Conservation (phyloP, 441 rosid genomes). For the Corymbia citriodora region DNA sequence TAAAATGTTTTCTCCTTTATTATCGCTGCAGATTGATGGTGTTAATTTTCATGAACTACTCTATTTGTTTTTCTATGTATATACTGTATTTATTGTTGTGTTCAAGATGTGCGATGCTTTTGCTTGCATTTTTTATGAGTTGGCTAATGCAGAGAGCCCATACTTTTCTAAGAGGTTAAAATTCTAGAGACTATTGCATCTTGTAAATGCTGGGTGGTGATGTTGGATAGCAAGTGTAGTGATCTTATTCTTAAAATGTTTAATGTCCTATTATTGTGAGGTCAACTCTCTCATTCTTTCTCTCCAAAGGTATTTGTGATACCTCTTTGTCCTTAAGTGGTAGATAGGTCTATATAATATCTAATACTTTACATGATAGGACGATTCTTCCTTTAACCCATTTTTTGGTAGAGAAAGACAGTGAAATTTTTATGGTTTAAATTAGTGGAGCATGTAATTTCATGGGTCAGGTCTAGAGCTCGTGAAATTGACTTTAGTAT, state of each 20-base stretch:
- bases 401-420: neutral
- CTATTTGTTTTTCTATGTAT: neutral
- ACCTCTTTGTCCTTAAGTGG: neutral
- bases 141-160: slow-evolving; percentile 54
- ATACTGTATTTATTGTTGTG: neutral
- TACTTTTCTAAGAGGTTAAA: slow-evolving; percentile 70
- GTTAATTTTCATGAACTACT: neutral
- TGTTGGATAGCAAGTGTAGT: slow-evolving; percentile 65
- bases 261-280: slow-evolving; percentile 67
- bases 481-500: neutral
- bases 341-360: neutral
- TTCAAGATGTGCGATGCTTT: neutral
- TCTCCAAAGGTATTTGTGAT: neutral
- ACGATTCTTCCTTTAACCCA: neutral
- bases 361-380: neutral
- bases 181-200: slow-evolving; percentile 72
- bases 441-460: neutral
- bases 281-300: slow-evolving; percentile 26
- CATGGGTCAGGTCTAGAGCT: neutral
- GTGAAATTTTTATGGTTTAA: neutral
- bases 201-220: slow-evolving; percentile 66
- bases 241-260: slow-evolving; percentile 78
- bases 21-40: neutral
- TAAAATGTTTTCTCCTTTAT: neutral
- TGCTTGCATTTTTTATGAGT: slow-evolving; percentile 55